phyloP scores from a whole-genome alignment of 148 eudicot genomes.

The Fallopia convolvulus region DNA sequence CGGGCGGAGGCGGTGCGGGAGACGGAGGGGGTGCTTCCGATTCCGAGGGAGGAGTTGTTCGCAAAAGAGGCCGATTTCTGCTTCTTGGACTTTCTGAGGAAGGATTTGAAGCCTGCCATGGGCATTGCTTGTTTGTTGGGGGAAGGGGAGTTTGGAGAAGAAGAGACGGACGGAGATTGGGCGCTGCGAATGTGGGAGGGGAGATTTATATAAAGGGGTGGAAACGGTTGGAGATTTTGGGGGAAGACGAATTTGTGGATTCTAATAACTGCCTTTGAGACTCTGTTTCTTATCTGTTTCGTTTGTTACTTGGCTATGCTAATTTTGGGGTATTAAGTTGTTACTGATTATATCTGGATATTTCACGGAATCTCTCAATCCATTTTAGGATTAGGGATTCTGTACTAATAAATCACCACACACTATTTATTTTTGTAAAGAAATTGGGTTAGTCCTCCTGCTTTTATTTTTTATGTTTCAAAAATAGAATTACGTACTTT shows the following conservation, averaged over 20 bases:
- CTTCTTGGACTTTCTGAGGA: constrained; percentile 6
- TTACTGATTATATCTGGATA: background rate
- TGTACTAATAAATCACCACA: no score
- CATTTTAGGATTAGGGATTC: background rate
- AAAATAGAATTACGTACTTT: no score
- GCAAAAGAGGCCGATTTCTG: background rate
- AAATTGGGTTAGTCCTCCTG: no score
- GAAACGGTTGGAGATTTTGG: background rate
- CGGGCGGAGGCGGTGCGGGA: constrained; percentile 11
- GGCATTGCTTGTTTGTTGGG: background rate
- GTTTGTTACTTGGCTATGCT: background rate
- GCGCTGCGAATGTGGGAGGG: background rate
- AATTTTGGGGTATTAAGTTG: background rate
- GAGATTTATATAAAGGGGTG: background rate
- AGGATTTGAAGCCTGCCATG: constrained; percentile 13
- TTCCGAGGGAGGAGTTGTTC: background rate
- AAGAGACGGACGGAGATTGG: background rate
- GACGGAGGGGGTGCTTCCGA: background rate
- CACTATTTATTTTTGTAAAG: no score
- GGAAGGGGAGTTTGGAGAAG: background rate
- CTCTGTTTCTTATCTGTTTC: background rate
- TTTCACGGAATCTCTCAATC: background rate
- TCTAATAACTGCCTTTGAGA: background rate
- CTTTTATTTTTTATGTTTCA: no score
- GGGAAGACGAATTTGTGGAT: background rate